These are phyloP conservation scores for Mastigamoeba balamuthi DNA, from an alignment of 78 protist genomes.

Conservation along the genomic window DNA sequence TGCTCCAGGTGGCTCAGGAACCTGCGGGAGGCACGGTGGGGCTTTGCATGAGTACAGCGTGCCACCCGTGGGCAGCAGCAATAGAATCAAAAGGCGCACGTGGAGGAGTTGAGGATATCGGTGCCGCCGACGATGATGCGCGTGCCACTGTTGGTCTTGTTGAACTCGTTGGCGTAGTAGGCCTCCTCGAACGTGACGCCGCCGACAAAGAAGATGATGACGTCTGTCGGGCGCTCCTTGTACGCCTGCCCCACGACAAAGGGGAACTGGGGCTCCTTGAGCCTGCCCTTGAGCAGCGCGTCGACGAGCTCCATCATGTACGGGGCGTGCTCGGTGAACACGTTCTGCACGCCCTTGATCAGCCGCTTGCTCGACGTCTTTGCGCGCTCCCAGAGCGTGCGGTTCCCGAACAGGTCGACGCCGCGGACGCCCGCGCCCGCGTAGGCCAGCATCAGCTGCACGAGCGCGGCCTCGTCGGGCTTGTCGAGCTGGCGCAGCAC, in stretches of 20 bases:
- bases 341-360: constrained; percentile 74
- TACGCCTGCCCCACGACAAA: background rate
- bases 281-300: constrained; percentile 24
- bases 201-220: constrained; percentile 78
- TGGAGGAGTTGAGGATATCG: constrained; percentile 34
- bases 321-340: constrained; percentile 89
- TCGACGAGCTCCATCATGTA: constrained; percentile 37
- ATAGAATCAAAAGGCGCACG: background rate
- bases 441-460: constrained; percentile 29
- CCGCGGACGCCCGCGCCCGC: constrained; percentile 51
- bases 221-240: constrained; percentile 36
- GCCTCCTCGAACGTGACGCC: constrained; percentile 93
- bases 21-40: no score
- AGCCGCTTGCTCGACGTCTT: constrained; percentile 27
- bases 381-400: constrained; percentile 26
- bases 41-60: no score
- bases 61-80: no score
- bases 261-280: constrained; percentile 37
- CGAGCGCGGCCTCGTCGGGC: background rate
- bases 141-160: constrained; percentile 11
- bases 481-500: background rate
- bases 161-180: constrained; percentile 29
- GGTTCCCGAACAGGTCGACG: constrained; percentile 63
- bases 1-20: no score
- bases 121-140: constrained; percentile 70